Evolutionary conservation across 306 rosid genomes (phyloP).

Genomic region (Quercus agrifolia): DNA sequence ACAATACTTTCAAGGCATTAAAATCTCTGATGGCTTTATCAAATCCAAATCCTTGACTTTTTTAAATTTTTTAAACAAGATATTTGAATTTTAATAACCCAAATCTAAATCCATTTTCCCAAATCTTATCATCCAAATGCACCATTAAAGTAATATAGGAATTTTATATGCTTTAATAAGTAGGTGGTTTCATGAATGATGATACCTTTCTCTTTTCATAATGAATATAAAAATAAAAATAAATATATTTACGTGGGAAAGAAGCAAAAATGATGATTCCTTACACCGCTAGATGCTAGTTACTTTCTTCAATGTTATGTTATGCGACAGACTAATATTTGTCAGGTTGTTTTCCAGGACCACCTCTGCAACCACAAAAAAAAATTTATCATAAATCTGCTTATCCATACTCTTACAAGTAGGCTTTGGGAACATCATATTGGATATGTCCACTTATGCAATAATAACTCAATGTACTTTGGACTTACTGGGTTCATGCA

Average conservation of each 20-base stretch:
- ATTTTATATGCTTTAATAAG: no score
- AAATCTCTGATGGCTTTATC: no score
- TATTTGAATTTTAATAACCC: no score
- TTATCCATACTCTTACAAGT: neutral
- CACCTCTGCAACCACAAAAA: neutral
- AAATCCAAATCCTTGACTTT: no score
- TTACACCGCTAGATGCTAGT: neutral
- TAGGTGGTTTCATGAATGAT: no score
- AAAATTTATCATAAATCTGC: neutral
- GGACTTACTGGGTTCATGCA: no score
- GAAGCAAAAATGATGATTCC: neutral
- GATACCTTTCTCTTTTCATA: neutral
- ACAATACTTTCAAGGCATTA: no score
- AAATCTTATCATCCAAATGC: no score
- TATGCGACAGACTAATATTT: neutral
- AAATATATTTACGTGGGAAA: neutral
- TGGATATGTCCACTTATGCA: neutral
- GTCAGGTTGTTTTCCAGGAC: neutral
- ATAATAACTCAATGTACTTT: neutral
- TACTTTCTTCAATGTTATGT: neutral
- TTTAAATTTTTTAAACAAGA: no score
- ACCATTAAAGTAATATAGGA: no score
- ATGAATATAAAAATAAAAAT: neutral
- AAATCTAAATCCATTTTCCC: no score
- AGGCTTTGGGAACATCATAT: neutral